Evolutionary conservation across 257 asterid species (phyloP).

Genomic region (Buddleja alternifolia): DNA sequence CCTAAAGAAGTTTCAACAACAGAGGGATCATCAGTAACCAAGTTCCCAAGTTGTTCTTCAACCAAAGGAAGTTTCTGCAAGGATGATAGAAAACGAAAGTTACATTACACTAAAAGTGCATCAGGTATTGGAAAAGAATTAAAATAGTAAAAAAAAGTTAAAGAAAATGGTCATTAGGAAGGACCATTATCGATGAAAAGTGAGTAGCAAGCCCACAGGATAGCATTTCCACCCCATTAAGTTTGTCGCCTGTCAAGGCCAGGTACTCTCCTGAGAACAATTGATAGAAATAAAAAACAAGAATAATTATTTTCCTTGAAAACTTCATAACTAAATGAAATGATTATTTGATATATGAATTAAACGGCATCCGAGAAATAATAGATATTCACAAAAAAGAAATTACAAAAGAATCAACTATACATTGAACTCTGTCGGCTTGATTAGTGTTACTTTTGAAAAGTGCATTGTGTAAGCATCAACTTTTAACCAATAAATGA

Average conservation of each 20-base stretch:
- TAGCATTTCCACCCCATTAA: slow-evolving; percentile 73
- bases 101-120: slow-evolving; percentile 2
- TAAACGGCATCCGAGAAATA: neutral
- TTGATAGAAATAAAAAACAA: slow-evolving; percentile 2
- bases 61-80: slow-evolving; percentile 62
- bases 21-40: slow-evolving; percentile 64
- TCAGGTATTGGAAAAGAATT: neutral
- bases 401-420: neutral
- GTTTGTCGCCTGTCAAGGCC: slow-evolving; percentile 68
- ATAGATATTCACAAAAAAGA: neutral
- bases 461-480: neutral
- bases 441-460: neutral
- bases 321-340: neutral
- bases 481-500: slow-evolving; percentile 2
- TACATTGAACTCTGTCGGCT: neutral
- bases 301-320: slow-evolving; percentile 1
- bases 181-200: slow-evolving; percentile 47
- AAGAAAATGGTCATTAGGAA: slow-evolving; percentile 29
- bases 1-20: slow-evolving; percentile 52
- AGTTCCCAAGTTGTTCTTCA: slow-evolving; percentile 58
- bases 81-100: slow-evolving; percentile 12
- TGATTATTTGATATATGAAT: neutral
- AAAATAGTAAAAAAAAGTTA: neutral
- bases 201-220: slow-evolving; percentile 84
- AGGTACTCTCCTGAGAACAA: slow-evolving; percentile 66